Evolutionary conservation across 2,329 filamentous ascomycete genomes (phyloP).

Genomic region (Aspergillus terreus): DNA sequence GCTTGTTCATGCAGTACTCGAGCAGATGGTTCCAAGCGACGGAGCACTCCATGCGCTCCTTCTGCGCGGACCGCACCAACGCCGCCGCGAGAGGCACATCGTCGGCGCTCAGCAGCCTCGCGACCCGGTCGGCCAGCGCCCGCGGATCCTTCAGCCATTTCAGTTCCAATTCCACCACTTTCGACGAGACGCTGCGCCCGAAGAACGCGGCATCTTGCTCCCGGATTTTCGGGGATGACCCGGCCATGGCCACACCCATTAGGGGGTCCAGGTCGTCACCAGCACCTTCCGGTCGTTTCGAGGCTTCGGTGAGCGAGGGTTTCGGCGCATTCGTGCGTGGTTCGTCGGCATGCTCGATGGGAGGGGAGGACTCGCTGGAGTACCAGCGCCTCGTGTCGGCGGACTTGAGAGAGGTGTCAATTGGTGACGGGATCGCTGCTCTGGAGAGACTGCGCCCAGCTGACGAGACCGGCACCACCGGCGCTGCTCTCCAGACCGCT

Average conservation of each 20-base stretch:
- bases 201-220: neutral
- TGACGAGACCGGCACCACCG: neutral
- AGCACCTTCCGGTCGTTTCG: neutral
- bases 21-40: conserved; percentile 90
- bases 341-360: neutral
- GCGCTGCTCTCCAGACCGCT: neutral
- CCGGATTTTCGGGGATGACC: conserved; percentile 1
- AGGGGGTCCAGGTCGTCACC: conserved; percentile 4
- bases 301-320: neutral
- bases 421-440: neutral
- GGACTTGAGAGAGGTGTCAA: neutral
- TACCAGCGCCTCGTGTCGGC: neutral
- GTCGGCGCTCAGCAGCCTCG: conserved; percentile 55
- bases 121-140: conserved; percentile 67
- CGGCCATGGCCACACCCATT: conserved; percentile 14
- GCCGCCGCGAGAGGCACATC: conserved; percentile 64
- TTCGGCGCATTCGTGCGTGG: neutral
- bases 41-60: conserved; percentile 58
- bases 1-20: conserved; percentile 61
- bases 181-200: neutral
- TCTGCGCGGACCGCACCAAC: conserved; percentile 64
- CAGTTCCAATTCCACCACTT: conserved; percentile 50
- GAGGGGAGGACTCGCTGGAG: neutral
- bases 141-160: conserved; percentile 65
- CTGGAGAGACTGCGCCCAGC: neutral